A percentile compares a stretch with the other conserved stretches of the same genome.
These are phyloP conservation scores for Cucumis melo DNA, from an alignment of 306 rosid species.

Conservation along the genomic window DNA sequence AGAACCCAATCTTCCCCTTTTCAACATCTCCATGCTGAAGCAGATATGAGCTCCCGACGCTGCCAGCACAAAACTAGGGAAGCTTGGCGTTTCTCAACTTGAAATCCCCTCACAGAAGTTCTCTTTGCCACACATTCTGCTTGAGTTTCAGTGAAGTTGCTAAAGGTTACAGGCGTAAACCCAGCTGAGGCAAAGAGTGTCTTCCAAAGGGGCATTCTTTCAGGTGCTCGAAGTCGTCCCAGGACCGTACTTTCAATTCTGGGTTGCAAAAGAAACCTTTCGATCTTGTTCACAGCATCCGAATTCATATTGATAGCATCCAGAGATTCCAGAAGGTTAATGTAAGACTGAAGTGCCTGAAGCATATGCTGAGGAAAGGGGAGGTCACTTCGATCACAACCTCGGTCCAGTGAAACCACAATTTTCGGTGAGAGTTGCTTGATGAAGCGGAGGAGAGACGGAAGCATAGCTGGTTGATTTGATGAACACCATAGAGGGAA, in stretches of 20 bases:
- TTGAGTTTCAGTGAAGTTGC: constrained; percentile 36
- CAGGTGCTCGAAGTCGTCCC: constrained; percentile 23
- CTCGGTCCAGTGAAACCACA: constrained; percentile 29
- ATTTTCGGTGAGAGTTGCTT: constrained; percentile 33
- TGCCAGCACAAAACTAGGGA: constrained; percentile 38
- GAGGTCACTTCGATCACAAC: constrained; percentile 27
- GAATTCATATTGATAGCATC: constrained; percentile 20
- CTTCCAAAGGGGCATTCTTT: constrained; percentile 25
- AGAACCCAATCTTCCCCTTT: constrained; percentile 21
- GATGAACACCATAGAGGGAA: constrained; percentile 28
- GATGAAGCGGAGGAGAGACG: constrained; percentile 20
- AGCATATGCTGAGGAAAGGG: constrained; percentile 33
- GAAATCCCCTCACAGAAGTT: constrained; percentile 29
- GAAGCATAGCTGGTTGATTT: constrained; percentile 23
- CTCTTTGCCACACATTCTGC: constrained; percentile 37
- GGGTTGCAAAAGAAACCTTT: constrained; percentile 31
- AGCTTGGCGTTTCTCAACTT: constrained; percentile 28
- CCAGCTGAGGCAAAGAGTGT: constrained; percentile 21
- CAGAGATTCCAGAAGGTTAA: constrained; percentile 26
- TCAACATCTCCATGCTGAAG: constrained; percentile 43
- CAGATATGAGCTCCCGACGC: constrained; percentile 28
- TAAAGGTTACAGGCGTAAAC: constrained; percentile 19
- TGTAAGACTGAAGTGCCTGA: constrained; percentile 29
- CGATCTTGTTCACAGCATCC: constrained; percentile 28
- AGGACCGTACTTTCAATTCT: constrained; percentile 25